Conservation (phyloP, 495 filamentous ascomycete genomes). For the Hypomontagnella submonticulosa region DNA sequence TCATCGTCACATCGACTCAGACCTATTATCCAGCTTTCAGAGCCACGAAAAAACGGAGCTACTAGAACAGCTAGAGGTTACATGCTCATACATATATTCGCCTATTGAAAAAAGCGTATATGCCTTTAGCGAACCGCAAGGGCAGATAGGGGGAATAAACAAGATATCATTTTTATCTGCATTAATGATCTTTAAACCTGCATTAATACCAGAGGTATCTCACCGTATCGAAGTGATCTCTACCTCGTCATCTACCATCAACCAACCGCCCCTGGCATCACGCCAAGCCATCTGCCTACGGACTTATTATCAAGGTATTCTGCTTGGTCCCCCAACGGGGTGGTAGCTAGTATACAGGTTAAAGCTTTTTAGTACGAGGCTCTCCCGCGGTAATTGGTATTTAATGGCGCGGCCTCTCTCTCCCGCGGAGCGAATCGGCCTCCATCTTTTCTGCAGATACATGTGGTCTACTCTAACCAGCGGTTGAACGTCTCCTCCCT, state of each 20-base stretch:
- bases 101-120: background rate
- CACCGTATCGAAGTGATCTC: conserved; percentile 10
- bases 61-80: no score
- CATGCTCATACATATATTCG: no score
- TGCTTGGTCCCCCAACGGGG: conserved; percentile 2
- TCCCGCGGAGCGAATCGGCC: conserved; percentile 4
- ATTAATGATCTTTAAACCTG: background rate
- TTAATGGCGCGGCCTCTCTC: conserved; percentile 5
- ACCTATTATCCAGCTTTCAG: no score
- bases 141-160: background rate
- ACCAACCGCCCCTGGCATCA: background rate
- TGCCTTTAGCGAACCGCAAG: background rate
- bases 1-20: no score
- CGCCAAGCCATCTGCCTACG: conserved; percentile 11
- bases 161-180: background rate
- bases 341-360: conserved; percentile 39
- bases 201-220: background rate
- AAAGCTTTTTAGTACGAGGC: conserved; percentile 15
- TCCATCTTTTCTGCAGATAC: conserved; percentile 16
- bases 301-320: conserved; percentile 20
- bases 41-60: no score
- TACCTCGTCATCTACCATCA: conserved; percentile 2
- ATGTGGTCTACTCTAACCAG: conserved; percentile 13
- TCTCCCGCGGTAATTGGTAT: conserved; percentile 15
- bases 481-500: conserved; percentile 10